These are phyloP conservation scores for Avena insularis DNA, from an alignment of 176 grass and related monocot genomes.

Conservation along the genomic window DNA sequence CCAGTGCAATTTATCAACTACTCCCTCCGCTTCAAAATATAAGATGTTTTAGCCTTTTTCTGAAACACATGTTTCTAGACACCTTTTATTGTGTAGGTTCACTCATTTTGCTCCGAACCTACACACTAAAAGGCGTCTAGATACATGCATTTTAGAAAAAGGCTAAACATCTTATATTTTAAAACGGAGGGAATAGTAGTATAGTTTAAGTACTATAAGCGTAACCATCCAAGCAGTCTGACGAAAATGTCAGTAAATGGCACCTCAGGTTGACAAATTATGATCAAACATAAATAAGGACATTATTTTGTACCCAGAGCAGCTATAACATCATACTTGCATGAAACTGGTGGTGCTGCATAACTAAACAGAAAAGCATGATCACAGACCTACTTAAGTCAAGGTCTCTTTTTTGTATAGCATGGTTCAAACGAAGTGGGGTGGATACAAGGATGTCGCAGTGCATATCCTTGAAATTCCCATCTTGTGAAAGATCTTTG, in stretches of 20 bases:
- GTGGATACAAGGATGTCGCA: constrained; percentile 90
- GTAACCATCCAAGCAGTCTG: background rate
- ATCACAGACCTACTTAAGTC: constrained; percentile 86
- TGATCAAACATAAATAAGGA: background rate
- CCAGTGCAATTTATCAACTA: background rate
- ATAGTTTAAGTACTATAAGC: background rate
- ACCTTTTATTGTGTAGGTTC: too few relatives aligned
- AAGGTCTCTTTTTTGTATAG: constrained; percentile 75
- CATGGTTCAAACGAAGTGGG: constrained; percentile 84
- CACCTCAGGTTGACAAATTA: background rate
- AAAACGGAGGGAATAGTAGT: too few relatives aligned
- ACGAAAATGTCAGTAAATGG: background rate
- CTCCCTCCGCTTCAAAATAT: background rate
- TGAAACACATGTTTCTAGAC: too few relatives aligned
- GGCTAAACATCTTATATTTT: too few relatives aligned
- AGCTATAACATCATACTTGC: background rate
- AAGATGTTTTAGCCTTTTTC: too few relatives aligned
- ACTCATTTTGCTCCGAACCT: too few relatives aligned
- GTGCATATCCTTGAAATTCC: constrained; percentile 92
- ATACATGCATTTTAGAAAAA: too few relatives aligned
- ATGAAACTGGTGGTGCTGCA: background rate
- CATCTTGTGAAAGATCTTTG: constrained; percentile 85
- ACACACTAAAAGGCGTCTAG: too few relatives aligned
- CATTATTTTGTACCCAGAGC: background rate
- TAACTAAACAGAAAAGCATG: background rate